These are phyloP conservation scores for Macaranga tanarius DNA, from an alignment of 441 rosid genomes.

Conservation along the genomic window DNA sequence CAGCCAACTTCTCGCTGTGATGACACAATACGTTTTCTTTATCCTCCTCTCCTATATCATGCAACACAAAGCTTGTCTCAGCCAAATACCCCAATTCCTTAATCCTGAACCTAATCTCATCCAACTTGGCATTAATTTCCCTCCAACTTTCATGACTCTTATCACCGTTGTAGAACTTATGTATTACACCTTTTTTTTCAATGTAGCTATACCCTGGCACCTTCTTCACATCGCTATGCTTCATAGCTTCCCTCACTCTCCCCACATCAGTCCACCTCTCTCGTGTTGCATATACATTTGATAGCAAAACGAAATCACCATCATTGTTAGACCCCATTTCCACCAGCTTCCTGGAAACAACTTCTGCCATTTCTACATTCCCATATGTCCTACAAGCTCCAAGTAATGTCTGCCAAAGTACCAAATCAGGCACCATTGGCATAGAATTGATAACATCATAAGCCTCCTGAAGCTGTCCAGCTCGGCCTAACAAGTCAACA, in stretches of 20 bases:
- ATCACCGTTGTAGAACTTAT: constrained; percentile 72
- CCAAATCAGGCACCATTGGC: constrained; percentile 59
- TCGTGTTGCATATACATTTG: constrained; percentile 73
- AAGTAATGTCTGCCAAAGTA: constrained; percentile 86
- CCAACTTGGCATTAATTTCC: constrained; percentile 61
- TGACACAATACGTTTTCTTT: constrained; percentile 68
- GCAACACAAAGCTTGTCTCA: constrained; percentile 67
- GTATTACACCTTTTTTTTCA: constrained; percentile 55
- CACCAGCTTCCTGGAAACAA: constrained; percentile 52
- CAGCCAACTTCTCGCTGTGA: constrained; percentile 91
- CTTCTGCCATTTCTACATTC: constrained; percentile 74
- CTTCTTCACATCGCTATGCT: constrained; percentile 65
- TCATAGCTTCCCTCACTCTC: constrained; percentile 70
- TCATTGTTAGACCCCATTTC: constrained; percentile 73
- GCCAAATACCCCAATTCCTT: constrained; percentile 72
- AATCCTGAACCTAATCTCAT: constrained; percentile 62
- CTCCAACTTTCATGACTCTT: constrained; percentile 53
- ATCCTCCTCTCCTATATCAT: constrained; percentile 89
- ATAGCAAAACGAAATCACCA: constrained; percentile 75
- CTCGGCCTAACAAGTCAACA: constrained; percentile 83
- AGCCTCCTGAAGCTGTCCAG: constrained; percentile 70
- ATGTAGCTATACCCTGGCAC: constrained; percentile 78
- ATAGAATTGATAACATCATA: constrained; percentile 58
- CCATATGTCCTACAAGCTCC: constrained; percentile 70
- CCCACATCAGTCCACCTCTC: constrained; percentile 83